phyloP scores from a whole-genome alignment of 352 stramenopile species.

The Elongisporangium prolatum region DNA sequence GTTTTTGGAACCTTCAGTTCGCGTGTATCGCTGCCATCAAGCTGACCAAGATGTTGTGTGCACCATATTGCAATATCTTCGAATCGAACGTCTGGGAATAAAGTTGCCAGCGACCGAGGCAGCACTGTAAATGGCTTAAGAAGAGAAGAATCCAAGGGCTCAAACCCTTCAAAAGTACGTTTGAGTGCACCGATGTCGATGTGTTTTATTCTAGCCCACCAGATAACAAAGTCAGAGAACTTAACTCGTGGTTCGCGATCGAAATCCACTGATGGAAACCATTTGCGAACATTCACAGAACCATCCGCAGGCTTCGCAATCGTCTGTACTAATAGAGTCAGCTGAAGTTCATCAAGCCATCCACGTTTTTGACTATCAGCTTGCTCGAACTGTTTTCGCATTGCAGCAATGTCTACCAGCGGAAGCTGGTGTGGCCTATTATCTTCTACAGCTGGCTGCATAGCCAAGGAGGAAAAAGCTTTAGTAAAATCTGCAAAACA shows the following conservation, averaged over 20 bases:
- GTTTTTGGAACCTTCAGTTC: slow-evolving; percentile 2
- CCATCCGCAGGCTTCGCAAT: background rate
- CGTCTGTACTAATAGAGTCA: background rate
- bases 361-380: slow-evolving; percentile 22
- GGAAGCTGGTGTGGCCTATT: slow-evolving; percentile 17
- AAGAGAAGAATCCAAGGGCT: slow-evolving; percentile 22
- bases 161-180: slow-evolving; percentile 30
- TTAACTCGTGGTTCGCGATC: slow-evolving; percentile 27
- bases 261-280: slow-evolving; percentile 29
- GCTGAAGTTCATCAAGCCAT: background rate
- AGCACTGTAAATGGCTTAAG: slow-evolving; percentile 31
- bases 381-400: slow-evolving; percentile 38
- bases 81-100: slow-evolving; percentile 20
- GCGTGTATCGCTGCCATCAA: background rate
- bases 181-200: slow-evolving; percentile 29
- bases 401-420: slow-evolving; percentile 26
- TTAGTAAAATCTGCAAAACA: slow-evolving; percentile 48
- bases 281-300: slow-evolving; percentile 20
- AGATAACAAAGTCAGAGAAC: slow-evolving; percentile 65
- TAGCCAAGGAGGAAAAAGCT: slow-evolving; percentile 52
- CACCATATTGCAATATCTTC: slow-evolving; percentile 29
- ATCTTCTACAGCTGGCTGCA: slow-evolving; percentile 29
- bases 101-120: slow-evolving; percentile 15
- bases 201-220: slow-evolving; percentile 45
- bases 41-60: slow-evolving; percentile 16